Evolutionary conservation across 2,329 filamentous ascomycete genomes (phyloP).

Genomic region (Xylariaceae sp.): DNA sequence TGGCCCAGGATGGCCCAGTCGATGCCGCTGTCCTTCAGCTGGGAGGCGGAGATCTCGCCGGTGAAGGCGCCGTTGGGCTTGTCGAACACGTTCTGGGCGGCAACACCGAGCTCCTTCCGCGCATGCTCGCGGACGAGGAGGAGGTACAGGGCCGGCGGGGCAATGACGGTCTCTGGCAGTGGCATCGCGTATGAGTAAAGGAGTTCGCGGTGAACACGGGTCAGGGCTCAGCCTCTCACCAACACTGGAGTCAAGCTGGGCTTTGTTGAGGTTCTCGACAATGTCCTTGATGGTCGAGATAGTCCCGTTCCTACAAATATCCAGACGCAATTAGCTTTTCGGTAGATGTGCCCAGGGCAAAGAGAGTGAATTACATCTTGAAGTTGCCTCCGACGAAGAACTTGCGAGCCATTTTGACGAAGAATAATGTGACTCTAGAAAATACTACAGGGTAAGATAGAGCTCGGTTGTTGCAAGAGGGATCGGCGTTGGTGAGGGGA

Average conservation of each 20-base stretch:
- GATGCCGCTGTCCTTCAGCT: slow-evolving; percentile 84
- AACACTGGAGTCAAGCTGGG: slow-evolving; percentile 67
- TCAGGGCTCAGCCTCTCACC: slow-evolving; percentile 57
- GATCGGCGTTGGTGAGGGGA: too few species aligned
- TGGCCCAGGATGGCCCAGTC: slow-evolving; percentile 90
- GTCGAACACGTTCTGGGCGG: slow-evolving; percentile 95
- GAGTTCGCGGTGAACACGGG: slow-evolving; percentile 2
- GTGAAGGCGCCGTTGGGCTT: slow-evolving; percentile 96
- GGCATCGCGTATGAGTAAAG: slow-evolving; percentile 7
- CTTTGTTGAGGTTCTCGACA: slow-evolving; percentile 79
- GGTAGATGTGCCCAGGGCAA: slow-evolving; percentile 10
- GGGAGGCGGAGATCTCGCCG: slow-evolving; percentile 86
- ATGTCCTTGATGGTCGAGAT: slow-evolving; percentile 85
- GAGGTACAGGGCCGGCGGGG: slow-evolving; percentile 87
- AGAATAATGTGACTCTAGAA: too few species aligned
- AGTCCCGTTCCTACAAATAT: slow-evolving; percentile 73
- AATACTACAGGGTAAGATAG: too few species aligned
- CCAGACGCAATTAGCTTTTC: slow-evolving; percentile 9
- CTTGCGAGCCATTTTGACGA: slow-evolving; percentile 78
- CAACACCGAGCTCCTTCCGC: slow-evolving; percentile 70
- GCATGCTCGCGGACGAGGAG: slow-evolving; percentile 75
- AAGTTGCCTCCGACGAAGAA: slow-evolving; percentile 99
- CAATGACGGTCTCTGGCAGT: slow-evolving; percentile 78
- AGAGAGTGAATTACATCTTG: slow-evolving; percentile 69
- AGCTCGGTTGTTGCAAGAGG: too few species aligned